phyloP scores from a whole-genome alignment of 208 protist species.

The Leishmania amazonensis region DNA sequence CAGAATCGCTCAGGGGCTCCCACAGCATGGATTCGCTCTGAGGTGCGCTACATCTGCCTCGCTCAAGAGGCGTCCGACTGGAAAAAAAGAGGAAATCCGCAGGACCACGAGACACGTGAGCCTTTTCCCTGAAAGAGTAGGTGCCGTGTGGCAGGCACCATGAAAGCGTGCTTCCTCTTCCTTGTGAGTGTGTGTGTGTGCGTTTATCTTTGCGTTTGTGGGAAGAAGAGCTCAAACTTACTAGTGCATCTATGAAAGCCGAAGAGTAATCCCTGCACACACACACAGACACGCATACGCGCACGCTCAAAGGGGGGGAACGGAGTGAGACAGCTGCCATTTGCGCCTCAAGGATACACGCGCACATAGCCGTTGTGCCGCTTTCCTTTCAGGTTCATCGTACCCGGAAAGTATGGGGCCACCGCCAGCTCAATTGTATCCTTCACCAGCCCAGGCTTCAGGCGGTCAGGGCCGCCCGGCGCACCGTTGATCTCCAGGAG shows the following conservation, averaged over 20 bases:
- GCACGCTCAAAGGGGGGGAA: background rate
- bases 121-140: background rate
- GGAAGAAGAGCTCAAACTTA: background rate
- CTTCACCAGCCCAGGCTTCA: constrained; percentile 57
- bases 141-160: background rate
- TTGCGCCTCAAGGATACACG: constrained; percentile 37
- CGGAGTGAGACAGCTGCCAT: background rate
- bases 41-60: no score
- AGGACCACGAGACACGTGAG: background rate
- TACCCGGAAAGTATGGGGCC: constrained; percentile 56
- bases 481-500: constrained; percentile 92
- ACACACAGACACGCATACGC: background rate
- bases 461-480: constrained; percentile 60
- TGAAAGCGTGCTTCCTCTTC: background rate
- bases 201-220: background rate
- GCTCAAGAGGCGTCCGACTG: background rate
- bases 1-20: background rate
- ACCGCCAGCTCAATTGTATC: constrained; percentile 81
- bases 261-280: background rate
- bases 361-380: constrained; percentile 57
- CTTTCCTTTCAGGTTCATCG: constrained; percentile 34
- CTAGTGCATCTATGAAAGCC: background rate
- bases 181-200: constrained; percentile 1
- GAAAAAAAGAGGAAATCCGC: background rate
- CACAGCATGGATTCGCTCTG: background rate